phyloP scores from a whole-genome alignment of 441 rosid genomes.

The Sinapis alba region DNA sequence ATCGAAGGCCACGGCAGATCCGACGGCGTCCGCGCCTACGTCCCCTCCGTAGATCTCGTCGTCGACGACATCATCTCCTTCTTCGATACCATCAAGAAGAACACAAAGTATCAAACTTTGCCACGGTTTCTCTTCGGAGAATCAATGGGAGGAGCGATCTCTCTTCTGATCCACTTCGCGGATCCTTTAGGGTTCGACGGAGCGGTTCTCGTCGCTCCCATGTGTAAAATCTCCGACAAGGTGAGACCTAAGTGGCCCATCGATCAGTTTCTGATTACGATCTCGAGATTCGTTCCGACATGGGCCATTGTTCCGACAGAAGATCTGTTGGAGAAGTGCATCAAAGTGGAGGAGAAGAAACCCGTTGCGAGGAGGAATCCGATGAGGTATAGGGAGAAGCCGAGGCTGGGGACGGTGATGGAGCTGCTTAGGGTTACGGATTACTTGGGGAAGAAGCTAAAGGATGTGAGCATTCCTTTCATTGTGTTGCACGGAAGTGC shows the following conservation, averaged over 20 bases:
- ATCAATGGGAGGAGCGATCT: conserved; percentile 89
- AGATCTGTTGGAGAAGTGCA: conserved; percentile 58
- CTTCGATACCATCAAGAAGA: conserved; percentile 52
- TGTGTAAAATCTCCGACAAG: conserved; percentile 82
- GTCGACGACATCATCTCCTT: conserved; percentile 60
- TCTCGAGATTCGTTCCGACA: conserved; percentile 75
- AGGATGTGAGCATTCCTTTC: conserved; percentile 68
- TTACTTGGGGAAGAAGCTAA: conserved; percentile 49
- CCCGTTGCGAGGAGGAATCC: conserved; percentile 64
- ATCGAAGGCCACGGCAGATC: conserved; percentile 87
- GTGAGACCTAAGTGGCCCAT: conserved; percentile 84
- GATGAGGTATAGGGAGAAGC: conserved; percentile 66
- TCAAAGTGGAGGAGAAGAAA: conserved; percentile 69
- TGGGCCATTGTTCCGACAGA: conserved; percentile 74
- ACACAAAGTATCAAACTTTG: conserved; percentile 40
- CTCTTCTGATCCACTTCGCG: conserved; percentile 60
- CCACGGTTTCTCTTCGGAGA: conserved; percentile 78
- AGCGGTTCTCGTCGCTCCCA: conserved; percentile 77
- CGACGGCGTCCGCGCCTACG: conserved; percentile 67
- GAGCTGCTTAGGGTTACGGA: conserved; percentile 79
- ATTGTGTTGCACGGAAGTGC: conserved; percentile 78
- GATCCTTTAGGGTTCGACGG: conserved; percentile 63
- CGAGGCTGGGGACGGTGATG: conserved; percentile 78
- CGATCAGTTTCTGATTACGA: conserved; percentile 48
- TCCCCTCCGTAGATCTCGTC: conserved; percentile 74